A percentile compares a stretch with the other conserved stretches of the same genome.
Conservation (phyloP, 2,329 filamentous ascomycete genomes). For the Cryphonectria parasitica region DNA sequence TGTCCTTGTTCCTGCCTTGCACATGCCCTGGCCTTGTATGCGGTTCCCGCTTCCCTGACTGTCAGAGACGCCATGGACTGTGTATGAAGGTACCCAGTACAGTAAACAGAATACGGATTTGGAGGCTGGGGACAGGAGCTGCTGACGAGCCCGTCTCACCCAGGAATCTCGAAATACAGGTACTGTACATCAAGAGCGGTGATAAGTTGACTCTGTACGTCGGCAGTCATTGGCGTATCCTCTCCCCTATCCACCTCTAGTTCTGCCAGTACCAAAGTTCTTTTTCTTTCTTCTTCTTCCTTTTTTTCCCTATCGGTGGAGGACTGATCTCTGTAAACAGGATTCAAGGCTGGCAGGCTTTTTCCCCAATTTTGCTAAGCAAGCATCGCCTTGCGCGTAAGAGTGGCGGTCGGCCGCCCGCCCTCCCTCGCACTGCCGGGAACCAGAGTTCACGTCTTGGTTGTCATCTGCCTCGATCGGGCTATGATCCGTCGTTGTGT, state of each 20-base stretch:
- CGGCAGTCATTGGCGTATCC: not conserved
- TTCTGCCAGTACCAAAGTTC: not conserved
- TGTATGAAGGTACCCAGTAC: not conserved
- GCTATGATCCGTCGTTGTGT: constrained; percentile 19
- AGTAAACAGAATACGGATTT: not conserved
- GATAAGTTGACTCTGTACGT: not conserved
- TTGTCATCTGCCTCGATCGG: constrained; percentile 21
- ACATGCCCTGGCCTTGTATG: not conserved
- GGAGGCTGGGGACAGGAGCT: not conserved
- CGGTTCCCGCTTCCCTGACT: not conserved
- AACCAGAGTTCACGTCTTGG: constrained; percentile 1
- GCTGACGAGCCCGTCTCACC: not conserved
- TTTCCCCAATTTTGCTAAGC: not conserved
- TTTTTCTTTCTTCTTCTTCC: too few species aligned
- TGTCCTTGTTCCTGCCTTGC: not conserved
- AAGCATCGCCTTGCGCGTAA: constrained; percentile 18
- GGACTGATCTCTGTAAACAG: not conserved
- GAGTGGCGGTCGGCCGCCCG: constrained; percentile 24
- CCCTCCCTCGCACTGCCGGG: constrained; percentile 1
- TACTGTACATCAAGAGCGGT: not conserved
- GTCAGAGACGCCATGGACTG: not conserved
- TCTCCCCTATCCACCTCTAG: not conserved
- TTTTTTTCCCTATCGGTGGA: not conserved
- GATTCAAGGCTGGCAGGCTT: not conserved
- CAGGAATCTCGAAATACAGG: not conserved